Conservation (phyloP, 2,329 filamentous ascomycete species). For the Colletotrichum gloeosporioides region DNA sequence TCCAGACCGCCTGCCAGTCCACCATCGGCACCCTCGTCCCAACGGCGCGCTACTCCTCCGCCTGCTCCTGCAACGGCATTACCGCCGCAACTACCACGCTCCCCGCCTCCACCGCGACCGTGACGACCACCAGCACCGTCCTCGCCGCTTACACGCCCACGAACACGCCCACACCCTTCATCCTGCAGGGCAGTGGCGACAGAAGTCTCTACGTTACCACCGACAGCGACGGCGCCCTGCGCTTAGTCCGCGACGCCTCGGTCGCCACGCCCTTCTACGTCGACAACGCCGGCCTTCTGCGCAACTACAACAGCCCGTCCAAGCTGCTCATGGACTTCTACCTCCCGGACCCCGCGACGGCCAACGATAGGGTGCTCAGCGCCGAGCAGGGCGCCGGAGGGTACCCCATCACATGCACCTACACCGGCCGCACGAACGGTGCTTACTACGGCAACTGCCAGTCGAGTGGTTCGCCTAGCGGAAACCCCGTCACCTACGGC, state of each 20-base stretch:
- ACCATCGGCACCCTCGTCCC: background rate
- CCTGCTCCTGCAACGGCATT: conserved; percentile 50
- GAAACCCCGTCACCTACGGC: background rate
- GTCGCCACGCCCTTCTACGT: background rate
- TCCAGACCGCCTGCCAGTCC: background rate
- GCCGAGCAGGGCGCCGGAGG: background rate
- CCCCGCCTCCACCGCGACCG: conserved; percentile 40
- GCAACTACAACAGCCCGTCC: background rate
- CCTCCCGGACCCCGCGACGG: background rate
- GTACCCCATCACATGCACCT: background rate
- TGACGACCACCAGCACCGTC: conserved; percentile 43
- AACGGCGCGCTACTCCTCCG: conserved; percentile 38
- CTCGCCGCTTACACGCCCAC: conserved; percentile 3
- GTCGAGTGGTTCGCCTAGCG: background rate
- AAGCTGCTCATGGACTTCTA: conserved; percentile 2
- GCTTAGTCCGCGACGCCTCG: background rate
- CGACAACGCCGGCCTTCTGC: background rate
- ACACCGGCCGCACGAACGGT: background rate
- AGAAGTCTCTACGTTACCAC: background rate
- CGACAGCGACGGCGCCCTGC: background rate
- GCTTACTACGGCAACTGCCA: background rate
- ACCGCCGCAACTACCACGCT: conserved; percentile 42
- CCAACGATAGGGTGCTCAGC: conserved; percentile 1
- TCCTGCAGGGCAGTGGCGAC: background rate
- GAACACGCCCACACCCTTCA: background rate